Evolutionary conservation across 139 green algal species (phyloP).

Genomic region (Closterium sp.): DNA sequence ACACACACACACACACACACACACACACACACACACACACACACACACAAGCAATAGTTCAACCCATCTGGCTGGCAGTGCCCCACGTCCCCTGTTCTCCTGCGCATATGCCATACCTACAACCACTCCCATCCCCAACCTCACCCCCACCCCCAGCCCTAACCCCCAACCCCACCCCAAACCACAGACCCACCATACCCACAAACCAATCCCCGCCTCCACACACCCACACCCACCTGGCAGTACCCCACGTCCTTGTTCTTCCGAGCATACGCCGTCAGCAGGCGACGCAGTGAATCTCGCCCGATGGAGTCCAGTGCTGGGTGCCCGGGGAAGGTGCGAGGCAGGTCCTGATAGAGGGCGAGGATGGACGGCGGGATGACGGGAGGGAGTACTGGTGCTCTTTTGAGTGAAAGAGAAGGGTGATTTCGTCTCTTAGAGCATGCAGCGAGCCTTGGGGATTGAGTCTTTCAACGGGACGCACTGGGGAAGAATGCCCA

Average conservation of each 20-base stretch:
- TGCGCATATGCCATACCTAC: no score
- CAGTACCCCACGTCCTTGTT: constrained; percentile 80
- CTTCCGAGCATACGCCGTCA: constrained; percentile 71
- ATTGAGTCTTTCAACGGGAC: no score
- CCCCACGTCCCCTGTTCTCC: no score
- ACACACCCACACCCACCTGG: constrained; percentile 36
- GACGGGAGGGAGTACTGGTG: background rate
- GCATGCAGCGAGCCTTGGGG: no score
- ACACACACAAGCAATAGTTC: background rate
- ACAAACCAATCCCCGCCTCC: background rate
- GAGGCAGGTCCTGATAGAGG: constrained; percentile 30
- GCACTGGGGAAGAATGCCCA: no score
- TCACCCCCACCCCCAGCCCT: no score
- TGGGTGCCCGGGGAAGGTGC: constrained; percentile 41
- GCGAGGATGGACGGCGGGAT: background rate
- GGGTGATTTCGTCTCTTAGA: no score
- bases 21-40: background rate
- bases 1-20: background rate
- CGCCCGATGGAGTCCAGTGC: constrained; percentile 50
- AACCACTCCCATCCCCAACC: no score
- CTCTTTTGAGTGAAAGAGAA: no score
- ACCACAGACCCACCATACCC: background rate
- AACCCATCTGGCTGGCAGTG: no score
- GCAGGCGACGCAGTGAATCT: constrained; percentile 64
- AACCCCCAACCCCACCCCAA: no score